These are phyloP conservation scores for Akanthomyces muscarius DNA, from an alignment of 2,329 filamentous ascomycete species.

Conservation along the genomic window DNA sequence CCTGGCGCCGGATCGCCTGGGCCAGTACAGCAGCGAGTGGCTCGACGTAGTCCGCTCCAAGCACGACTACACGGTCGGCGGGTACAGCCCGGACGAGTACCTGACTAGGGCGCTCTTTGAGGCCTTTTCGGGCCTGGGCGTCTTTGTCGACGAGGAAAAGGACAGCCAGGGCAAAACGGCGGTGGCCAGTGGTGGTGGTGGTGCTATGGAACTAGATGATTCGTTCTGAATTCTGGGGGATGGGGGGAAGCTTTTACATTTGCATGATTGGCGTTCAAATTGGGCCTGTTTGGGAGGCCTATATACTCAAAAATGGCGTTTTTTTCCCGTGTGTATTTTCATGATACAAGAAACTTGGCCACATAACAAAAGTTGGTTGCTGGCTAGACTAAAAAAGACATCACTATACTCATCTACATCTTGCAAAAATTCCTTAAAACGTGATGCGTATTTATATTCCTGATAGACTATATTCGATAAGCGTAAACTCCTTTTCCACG, in stretches of 20 bases:
- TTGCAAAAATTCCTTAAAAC: not conserved
- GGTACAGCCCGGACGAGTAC: constrained; percentile 80
- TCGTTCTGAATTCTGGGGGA: constrained; percentile 31
- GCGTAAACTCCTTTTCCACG: not conserved
- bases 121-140: constrained; percentile 82
- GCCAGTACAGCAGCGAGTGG: constrained; percentile 71
- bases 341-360: not conserved
- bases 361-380: not conserved
- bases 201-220: constrained; percentile 48
- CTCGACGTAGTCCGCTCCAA: constrained; percentile 65
- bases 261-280: constrained; percentile 3
- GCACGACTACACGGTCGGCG: constrained; percentile 66
- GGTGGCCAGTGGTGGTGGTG: constrained; percentile 28
- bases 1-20: constrained; percentile 45
- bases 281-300: not conserved
- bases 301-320: not conserved
- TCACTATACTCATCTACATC: not conserved
- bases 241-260: not conserved
- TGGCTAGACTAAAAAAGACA: not conserved
- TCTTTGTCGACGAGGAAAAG: constrained; percentile 80
- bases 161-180: constrained; percentile 34
- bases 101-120: constrained; percentile 77
- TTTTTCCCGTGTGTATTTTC: not conserved
- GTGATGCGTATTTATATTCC: constrained; percentile 8
- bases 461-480: constrained; percentile 1